Evolutionary conservation across 306 rosid species (phyloP).

Genomic region (Sophora flavescens): DNA sequence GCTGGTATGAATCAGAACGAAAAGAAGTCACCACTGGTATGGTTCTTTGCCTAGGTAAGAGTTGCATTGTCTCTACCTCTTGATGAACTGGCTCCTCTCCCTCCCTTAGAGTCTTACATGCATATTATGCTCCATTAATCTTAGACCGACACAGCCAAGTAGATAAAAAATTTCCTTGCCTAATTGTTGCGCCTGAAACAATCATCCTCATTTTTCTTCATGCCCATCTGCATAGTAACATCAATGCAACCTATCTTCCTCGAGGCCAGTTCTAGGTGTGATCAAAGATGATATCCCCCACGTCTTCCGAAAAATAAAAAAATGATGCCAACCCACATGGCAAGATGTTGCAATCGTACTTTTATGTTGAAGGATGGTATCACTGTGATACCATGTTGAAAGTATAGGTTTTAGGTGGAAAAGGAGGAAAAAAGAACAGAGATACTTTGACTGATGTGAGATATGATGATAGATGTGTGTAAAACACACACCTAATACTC

Average conservation of each 20-base stretch:
- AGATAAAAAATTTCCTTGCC: slow-evolving; percentile 93
- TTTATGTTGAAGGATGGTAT: too few species aligned
- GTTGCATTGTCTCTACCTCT: slow-evolving; percentile 99
- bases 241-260: slow-evolving; percentile 98
- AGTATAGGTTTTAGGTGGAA: too few species aligned
- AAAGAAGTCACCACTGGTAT: too few species aligned
- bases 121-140: slow-evolving; percentile 78
- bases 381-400: too few species aligned
- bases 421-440: too few species aligned
- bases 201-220: slow-evolving; percentile 91
- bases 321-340: too few species aligned
- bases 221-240: slow-evolving; percentile 91
- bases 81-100: slow-evolving; percentile 97
- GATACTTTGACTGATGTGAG: too few species aligned
- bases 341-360: too few species aligned
- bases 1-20: too few species aligned
- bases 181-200: slow-evolving; percentile 73
- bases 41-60: slow-evolving; percentile 76
- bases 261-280: slow-evolving; percentile 81
- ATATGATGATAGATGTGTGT: too few species aligned
- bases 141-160: slow-evolving; percentile 76
- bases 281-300: slow-evolving; percentile 81
- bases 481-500: too few species aligned
- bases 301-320: too few species aligned
- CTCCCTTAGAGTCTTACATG: slow-evolving; percentile 87